Percentiles rank a stretch among this genome's conserved stretches.
These are phyloP conservation scores for Podospora tetraspora DNA, from an alignment of 495 filamentous ascomycete genomes.

Conservation along the genomic window DNA sequence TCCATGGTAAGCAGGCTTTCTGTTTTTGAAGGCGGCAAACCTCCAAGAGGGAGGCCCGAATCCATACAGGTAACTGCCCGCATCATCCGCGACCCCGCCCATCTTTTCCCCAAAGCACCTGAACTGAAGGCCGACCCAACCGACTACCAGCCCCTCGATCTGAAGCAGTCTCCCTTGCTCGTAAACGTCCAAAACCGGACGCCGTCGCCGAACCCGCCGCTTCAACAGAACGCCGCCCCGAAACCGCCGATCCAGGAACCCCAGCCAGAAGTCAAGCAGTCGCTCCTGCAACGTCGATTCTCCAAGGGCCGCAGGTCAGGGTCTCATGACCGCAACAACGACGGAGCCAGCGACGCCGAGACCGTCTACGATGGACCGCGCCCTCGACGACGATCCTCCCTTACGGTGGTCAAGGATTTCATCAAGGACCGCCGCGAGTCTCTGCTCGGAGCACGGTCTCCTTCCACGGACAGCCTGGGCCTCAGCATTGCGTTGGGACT, in stretches of 20 bases:
- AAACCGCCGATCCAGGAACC: conserved; percentile 17
- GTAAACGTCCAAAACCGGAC: conserved; percentile 60
- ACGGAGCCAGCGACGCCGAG: conserved; percentile 13
- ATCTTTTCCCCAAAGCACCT: conserved; percentile 42
- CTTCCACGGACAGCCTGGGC: conserved; percentile 37
- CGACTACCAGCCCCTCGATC: conserved; percentile 49
- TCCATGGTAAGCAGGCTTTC: conserved; percentile 44
- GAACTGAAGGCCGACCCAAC: conserved; percentile 32
- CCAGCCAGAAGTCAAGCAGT: conserved; percentile 24
- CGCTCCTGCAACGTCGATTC: conserved; percentile 35
- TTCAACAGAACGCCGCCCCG: conserved; percentile 13
- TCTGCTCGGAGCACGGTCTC: conserved; percentile 30
- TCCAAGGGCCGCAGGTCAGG: conserved; percentile 25
- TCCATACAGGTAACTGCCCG: conserved; percentile 78
- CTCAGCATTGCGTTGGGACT: conserved; percentile 23
- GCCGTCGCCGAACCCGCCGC: conserved; percentile 15
- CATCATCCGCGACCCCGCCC: conserved; percentile 59
- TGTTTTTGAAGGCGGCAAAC: conserved; percentile 41
- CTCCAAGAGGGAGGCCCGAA: conserved; percentile 47
- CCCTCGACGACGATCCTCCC: conserved; percentile 40
- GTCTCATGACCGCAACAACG: conserved; percentile 28
- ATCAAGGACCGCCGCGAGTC: conserved; percentile 47
- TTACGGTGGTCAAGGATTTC: conserved; percentile 49
- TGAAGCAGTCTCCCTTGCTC: conserved; percentile 65
- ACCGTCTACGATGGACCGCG: conserved; percentile 15